Conservation (phyloP, 129 eudicot genomes). For the Sambucus nigra region DNA sequence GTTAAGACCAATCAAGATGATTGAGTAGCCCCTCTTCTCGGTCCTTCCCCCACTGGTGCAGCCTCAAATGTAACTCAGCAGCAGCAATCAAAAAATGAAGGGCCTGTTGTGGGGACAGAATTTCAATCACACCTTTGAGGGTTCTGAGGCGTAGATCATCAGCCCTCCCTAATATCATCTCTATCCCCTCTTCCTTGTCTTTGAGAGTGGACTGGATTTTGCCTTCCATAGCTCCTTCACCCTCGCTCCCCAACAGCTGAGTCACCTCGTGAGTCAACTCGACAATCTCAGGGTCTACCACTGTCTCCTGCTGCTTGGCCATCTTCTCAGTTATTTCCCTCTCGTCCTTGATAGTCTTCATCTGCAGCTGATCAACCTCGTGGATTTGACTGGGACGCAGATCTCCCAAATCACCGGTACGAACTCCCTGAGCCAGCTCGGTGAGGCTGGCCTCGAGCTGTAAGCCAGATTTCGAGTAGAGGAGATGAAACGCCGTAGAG, state of each 20-base stretch:
- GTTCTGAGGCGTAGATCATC: constrained; percentile 51
- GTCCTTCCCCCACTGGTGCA: constrained; percentile 52
- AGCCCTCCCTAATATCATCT: constrained; percentile 25
- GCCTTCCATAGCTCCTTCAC: background rate
- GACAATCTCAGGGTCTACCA: constrained; percentile 39
- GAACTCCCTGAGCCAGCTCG: constrained; percentile 15
- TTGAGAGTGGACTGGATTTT: constrained; percentile 19
- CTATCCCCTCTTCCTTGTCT: constrained; percentile 27
- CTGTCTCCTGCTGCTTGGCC: constrained; percentile 33
- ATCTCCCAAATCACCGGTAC: constrained; percentile 21
- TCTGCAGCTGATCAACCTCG: constrained; percentile 27
- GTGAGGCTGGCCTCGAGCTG: constrained; percentile 29
- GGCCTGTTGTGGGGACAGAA: constrained; percentile 32
- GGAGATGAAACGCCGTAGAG: constrained; percentile 37
- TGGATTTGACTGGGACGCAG: constrained; percentile 19
- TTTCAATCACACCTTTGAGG: constrained; percentile 18
- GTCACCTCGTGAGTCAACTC: constrained; percentile 22
- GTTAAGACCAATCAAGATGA: too few relatives aligned
- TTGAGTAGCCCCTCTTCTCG: constrained; percentile 21
- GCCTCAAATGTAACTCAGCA: constrained; percentile 44
- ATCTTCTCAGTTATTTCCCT: constrained; percentile 26
- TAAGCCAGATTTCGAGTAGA: constrained; percentile 37
- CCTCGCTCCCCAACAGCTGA: constrained; percentile 11
- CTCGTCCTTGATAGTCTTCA: constrained; percentile 27
- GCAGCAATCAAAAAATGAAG: constrained; percentile 54